Base-by-base conservation (phyloP, 345 rosid species). In the Sapria himalayana region DNA sequence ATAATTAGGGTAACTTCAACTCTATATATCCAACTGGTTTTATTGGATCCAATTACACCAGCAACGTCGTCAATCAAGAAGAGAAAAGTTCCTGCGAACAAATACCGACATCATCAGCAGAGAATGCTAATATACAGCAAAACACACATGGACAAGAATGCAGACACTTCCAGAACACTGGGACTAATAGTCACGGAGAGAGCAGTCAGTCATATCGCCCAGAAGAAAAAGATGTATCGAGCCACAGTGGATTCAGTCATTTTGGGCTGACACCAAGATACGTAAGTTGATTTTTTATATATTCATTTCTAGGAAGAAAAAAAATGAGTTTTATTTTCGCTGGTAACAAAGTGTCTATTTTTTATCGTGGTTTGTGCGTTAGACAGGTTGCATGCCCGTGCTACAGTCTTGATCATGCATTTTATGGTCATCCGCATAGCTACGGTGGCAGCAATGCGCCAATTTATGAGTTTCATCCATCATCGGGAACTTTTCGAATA, bases 131-230 rank as follows among this genome's bases (percentile, higher is more conserved):
- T 68, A 52, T 70, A n/a, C 65, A 85, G 2, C 73, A 73, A 57
- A 71, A 70, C 58, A 71, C 79, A 43, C 77, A 71, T 50, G 85
- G 62, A 48, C 77, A 75, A 43, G 86, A 80, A 42, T 80, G 93
- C 53, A 61, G 82, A 25, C 65, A 60, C 57, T 80, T 56, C 54
- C 71, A 76, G 86, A 80, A 57, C 61, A 71, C 58, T 4, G 86
- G 93, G 27, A 61, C 72, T 4, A 76, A 86, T 71, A 80, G 73
- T 59, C 76, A 73, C 31, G 93, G 93, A 55, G 57, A 71, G 50
- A 80, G 71, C 34, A 76, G 93, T 82, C 76, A 73, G 71, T 80
- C 66, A 64, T 74, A 65, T 57, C 93, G 76, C 67, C 93, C 84
- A 9, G 71, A 62, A 41, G 86, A 80, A 59, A 71, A 70, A 60